A percentile compares a stretch with the other conserved stretches of the same genome.
These are phyloP conservation scores for Psilocybe cyanescens DNA, from an alignment of 768 basidiomycete genomes.

Conservation along the genomic window DNA sequence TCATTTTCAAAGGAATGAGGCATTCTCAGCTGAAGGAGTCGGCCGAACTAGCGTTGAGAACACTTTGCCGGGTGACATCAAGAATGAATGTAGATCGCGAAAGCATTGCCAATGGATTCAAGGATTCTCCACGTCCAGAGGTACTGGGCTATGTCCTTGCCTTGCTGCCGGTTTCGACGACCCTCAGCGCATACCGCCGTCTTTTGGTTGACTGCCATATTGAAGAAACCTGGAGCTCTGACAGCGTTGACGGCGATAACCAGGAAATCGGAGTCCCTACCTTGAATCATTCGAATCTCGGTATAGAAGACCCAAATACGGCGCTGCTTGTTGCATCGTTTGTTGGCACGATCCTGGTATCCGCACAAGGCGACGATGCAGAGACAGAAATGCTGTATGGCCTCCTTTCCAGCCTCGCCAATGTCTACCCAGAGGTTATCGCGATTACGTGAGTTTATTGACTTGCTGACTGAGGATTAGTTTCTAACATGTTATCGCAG, in stretches of 20 bases:
- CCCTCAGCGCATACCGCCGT: slow-evolving; percentile 53
- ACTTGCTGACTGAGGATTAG: background rate
- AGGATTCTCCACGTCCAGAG: slow-evolving; percentile 55
- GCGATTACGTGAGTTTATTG: slow-evolving; percentile 57
- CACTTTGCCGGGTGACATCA: slow-evolving; percentile 64
- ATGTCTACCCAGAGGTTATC: slow-evolving; percentile 71
- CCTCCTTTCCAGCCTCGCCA: slow-evolving; percentile 72
- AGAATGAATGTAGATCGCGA: slow-evolving; percentile 36
- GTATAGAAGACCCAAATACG: slow-evolving; percentile 60
- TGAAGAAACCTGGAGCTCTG: slow-evolving; percentile 46
- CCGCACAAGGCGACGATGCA: slow-evolving; percentile 76
- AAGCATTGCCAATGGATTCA: slow-evolving; percentile 38
- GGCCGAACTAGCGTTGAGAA: slow-evolving; percentile 64
- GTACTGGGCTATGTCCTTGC: slow-evolving; percentile 82
- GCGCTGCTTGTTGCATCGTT: slow-evolving; percentile 81
- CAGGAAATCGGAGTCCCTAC: slow-evolving; percentile 53
- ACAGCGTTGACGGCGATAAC: slow-evolving; percentile 40
- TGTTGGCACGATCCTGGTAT: slow-evolving; percentile 71
- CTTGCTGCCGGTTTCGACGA: slow-evolving; percentile 70
- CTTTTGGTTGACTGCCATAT: slow-evolving; percentile 69
- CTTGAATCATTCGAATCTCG: slow-evolving; percentile 66
- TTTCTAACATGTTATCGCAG: slow-evolving; percentile 38
- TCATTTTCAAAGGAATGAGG: slow-evolving; percentile 88
- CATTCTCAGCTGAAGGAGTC: slow-evolving; percentile 64
- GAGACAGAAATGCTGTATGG: slow-evolving; percentile 84